Conservation (phyloP, 306 rosid species). For the Crataegus laevigata region DNA sequence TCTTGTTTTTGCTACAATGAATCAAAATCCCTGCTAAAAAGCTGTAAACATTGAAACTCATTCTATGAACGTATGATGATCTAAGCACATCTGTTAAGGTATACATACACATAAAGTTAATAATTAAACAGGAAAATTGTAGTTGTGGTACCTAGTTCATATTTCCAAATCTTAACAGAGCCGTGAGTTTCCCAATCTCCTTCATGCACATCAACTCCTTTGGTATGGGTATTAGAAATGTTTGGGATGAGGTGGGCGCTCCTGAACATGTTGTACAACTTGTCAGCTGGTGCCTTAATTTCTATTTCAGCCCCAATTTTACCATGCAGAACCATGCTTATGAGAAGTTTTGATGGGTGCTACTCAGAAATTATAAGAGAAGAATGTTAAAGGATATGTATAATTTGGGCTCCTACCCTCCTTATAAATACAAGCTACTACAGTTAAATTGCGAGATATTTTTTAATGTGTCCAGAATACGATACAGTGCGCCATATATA, state of each 20-base stretch:
- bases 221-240: neutral
- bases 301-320: slow-evolving; percentile 23
- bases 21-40: no score
- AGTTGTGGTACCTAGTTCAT: neutral
- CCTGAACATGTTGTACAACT: slow-evolving; percentile 21
- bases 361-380: no score
- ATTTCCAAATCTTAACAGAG: slow-evolving; percentile 27
- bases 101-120: neutral
- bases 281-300: slow-evolving; percentile 8
- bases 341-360: no score
- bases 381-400: no score
- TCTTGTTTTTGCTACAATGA: no score
- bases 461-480: no score
- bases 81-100: neutral
- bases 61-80: neutral
- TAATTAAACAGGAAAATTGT: neutral
- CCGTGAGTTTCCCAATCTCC: slow-evolving; percentile 40
- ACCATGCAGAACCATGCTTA: slow-evolving; percentile 9
- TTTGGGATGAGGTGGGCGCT: slow-evolving; percentile 18
- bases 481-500: no score
- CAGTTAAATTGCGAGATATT: no score
- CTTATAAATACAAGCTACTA: no score
- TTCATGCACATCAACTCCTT: slow-evolving; percentile 26
- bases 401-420: no score
- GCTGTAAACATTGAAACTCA: no score